Evolutionary conservation across 2,329 filamentous ascomycete species (phyloP).

Genomic region (Clarireedia hainanense): DNA sequence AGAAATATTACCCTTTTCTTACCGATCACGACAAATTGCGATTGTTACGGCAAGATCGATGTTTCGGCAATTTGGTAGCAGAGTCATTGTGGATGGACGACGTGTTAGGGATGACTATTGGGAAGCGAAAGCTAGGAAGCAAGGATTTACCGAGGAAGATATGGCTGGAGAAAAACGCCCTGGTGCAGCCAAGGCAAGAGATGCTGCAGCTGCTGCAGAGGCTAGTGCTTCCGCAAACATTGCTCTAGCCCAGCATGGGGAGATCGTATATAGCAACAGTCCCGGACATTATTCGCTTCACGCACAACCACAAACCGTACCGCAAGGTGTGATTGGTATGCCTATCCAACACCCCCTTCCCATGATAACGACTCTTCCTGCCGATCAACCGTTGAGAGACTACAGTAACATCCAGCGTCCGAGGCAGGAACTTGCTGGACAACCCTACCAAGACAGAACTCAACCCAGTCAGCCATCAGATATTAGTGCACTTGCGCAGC

Average conservation of each 20-base stretch:
- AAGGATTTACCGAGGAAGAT: slow-evolving; percentile 96
- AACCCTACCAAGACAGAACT: slow-evolving; percentile 80
- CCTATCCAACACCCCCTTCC: slow-evolving; percentile 64
- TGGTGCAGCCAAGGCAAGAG: slow-evolving; percentile 79
- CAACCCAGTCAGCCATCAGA: slow-evolving; percentile 69
- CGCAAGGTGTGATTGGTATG: slow-evolving; percentile 63
- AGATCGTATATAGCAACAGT: slow-evolving; percentile 81
- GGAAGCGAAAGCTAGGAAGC: slow-evolving; percentile 94
- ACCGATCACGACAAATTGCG: slow-evolving; percentile 95
- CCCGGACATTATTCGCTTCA: slow-evolving; percentile 54
- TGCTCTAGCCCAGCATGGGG: slow-evolving; percentile 62
- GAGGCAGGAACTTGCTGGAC: slow-evolving; percentile 81
- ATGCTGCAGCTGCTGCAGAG: slow-evolving; percentile 64
- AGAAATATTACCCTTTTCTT: slow-evolving; percentile 94
- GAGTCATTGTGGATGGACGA: slow-evolving; percentile 82
- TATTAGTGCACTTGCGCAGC: slow-evolving; percentile 76
- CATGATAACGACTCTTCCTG: slow-evolving; percentile 76
- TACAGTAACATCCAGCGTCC: slow-evolving; percentile 78
- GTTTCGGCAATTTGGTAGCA: slow-evolving; percentile 96
- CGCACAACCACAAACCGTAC: slow-evolving; percentile 60
- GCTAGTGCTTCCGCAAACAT: slow-evolving; percentile 48
- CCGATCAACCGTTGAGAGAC: slow-evolving; percentile 71
- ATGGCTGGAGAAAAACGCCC: slow-evolving; percentile 92
- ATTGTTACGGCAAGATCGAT: slow-evolving; percentile 97
- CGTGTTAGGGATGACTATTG: slow-evolving; percentile 96